Percentiles rank a stretch among this genome's conserved stretches.
Evolutionary conservation across 2,329 filamentous ascomycete species (phyloP).

Genomic region (Ceratocystis eucalypticola): DNA sequence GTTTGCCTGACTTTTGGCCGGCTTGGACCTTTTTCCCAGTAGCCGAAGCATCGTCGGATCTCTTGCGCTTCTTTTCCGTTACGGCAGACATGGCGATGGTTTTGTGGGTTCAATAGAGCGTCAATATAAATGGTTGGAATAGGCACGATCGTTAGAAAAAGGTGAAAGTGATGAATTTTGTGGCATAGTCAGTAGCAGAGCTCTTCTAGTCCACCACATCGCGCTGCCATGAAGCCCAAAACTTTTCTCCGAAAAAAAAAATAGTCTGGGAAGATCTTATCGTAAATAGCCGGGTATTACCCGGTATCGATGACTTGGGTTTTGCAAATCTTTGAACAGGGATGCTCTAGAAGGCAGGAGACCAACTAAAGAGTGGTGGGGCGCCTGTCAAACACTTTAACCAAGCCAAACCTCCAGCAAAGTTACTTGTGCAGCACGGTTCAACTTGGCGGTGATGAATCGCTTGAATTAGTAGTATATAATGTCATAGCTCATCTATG

Average conservation of each 20-base stretch:
- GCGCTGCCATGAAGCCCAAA: slow-evolving; percentile 19
- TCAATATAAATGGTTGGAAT: too few relatives aligned
- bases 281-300: slow-evolving; percentile 10
- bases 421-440: not conserved
- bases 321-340: not conserved
- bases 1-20: slow-evolving; percentile 29
- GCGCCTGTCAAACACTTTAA: not conserved
- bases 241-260: slow-evolving; percentile 20
- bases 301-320: slow-evolving; percentile 8
- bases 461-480: not conserved
- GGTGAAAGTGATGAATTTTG: too few relatives aligned
- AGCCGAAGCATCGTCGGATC: slow-evolving; percentile 21
- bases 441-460: not conserved
- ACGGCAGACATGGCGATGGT: slow-evolving; percentile 29
- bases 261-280: slow-evolving; percentile 16
- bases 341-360: not conserved
- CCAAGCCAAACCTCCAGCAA: not conserved
- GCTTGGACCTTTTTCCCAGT: slow-evolving; percentile 21
- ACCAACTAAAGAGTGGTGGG: not conserved
- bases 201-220: not conserved
- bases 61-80: slow-evolving; percentile 40
- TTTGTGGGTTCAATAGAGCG: slow-evolving; percentile 4
- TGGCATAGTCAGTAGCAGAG: not conserved
- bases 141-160: not conserved
- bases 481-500: not conserved